Evolutionary conservation across 1,284 basidiomycete species (phyloP), one percentile per base, ranked within the genome.

Genomic region (Ganoderma resinaceum): DNA sequence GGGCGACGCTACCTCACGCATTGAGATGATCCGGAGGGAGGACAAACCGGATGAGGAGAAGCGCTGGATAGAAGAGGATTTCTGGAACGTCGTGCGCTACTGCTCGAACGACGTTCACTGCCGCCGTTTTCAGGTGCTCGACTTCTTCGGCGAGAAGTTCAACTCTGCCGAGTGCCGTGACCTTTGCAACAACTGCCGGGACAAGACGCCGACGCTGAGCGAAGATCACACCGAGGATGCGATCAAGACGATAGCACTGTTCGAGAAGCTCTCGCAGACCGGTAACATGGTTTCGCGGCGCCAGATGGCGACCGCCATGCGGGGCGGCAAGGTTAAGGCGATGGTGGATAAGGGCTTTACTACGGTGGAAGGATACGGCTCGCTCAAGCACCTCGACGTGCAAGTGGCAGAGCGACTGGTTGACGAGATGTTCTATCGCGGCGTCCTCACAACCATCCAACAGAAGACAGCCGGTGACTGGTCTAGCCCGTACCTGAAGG

Each of bases 31-130:
- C 67, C 80, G 83, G 40, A 82, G 86, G 38, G 78, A 89, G 3
- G 81, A 74, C n/a, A 77, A 80, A 20, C 74, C 77, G 52, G 69
- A 73, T 0, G 85, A 85, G 61, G 89, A 92, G 71, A 88, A 87
- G 73, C 82, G 87, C 61, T 86, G 89, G 16, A 87, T 89, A 70
- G 63, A 66, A 20, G 80, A 83, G 59, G 84, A 86, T 29, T 78
- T 94, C 37, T 76, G 81, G 4, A 82, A 84, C n/a, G 88, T 94
- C 53, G 84, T 91, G 16, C 82, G 88, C 63, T 99, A 92, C 80
- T 97, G 95, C 80, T 79, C 83, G 66, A 96, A 98, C 80, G 86
- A 89, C 67, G 89, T 91, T 43, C 94, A 95, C 74, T 99, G 97
- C 76, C 91, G 98, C 11, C 91, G 98, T 1, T 86, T 87, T 2